Base-by-base conservation (phyloP, 768 basidiomycete species). In the Boletellus sp. region DNA sequence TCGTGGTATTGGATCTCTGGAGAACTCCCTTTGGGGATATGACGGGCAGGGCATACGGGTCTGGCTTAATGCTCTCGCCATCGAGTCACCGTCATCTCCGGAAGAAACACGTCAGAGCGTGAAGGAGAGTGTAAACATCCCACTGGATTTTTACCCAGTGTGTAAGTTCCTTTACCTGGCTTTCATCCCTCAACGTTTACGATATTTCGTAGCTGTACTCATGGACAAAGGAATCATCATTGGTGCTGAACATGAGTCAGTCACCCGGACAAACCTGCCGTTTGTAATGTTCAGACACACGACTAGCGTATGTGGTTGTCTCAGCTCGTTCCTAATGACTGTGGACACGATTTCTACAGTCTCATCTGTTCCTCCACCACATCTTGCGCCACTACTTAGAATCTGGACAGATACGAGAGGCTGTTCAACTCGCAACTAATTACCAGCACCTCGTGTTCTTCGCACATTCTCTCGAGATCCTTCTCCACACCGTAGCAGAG, bases 211-310 rank as follows among this genome's bases (percentile, higher is more conserved):
- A 98, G 95, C 95, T 50, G 93, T 94, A 7, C 78, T 99, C 22
- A 98, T 98, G 94, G 94, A 97, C 68, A 99, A 97, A 64, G 95
- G 94, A 1, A 96, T 99, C 57, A 93, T 99, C 55, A 94, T 97
- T 57, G 95, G 95, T 8, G 90, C 88, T 23, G 94, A 97, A 56
- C 83, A 94, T 50, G 95, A 99, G 66, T 80, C 82, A 3, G 85
- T 83, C 3, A 76, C 85, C 15, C 78, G 90, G 46, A 70, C 77
- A 22, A 88, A 85, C 49, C 72, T 97, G 9, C 82, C 93, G 2
- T 96, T 96, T 64, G 85, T 87, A 13, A 85, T 94, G 72, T 97
- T 95, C 71, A 80, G 93, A 44, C 88, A 95, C 68, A 80, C 87
- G 17, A 96, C 93, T 0, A 92, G 87, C 58, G 93, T 94, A 58